Percentiles rank a stretch among this genome's conserved stretches.
These are phyloP conservation scores for Juncus inflexus DNA, from an alignment of 176 grass and related monocot species.

Conservation along the genomic window DNA sequence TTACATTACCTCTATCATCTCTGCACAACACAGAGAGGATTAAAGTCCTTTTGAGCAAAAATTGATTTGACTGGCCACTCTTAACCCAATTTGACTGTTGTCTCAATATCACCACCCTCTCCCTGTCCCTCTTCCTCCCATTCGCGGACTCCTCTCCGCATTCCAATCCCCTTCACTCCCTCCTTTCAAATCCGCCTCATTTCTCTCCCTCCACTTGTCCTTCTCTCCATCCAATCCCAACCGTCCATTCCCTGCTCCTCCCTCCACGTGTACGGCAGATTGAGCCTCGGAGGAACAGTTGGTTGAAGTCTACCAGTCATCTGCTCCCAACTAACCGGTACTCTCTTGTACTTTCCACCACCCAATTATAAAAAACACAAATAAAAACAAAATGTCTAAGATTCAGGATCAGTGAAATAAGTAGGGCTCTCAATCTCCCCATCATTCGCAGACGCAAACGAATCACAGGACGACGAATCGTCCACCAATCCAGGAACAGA, in stretches of 20 bases:
- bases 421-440: conserved; percentile 73
- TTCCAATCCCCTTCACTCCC: conserved; percentile 13
- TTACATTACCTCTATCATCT: too few relatives aligned
- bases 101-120: background rate
- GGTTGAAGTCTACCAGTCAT: conserved; percentile 18
- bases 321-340: conserved; percentile 29
- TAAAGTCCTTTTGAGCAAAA: background rate
- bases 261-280: conserved; percentile 34
- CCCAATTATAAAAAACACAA: too few relatives aligned
- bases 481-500: conserved; percentile 14
- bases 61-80: conserved; percentile 24
- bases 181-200: conserved; percentile 17
- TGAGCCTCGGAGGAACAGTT: background rate
- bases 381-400: conserved; percentile 12
- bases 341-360: conserved; percentile 23
- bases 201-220: conserved; percentile 24
- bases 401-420: conserved; percentile 72
- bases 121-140: background rate
- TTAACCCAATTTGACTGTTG: conserved; percentile 36
- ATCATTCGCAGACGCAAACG: conserved; percentile 89
- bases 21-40: background rate
- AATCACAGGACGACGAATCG: conserved; percentile 45
- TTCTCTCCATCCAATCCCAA: conserved; percentile 12
- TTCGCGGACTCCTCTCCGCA: conserved; percentile 30
- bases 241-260: conserved; percentile 30